These are phyloP conservation scores for Pterulicium gracile DNA, from an alignment of 1,284 basidiomycete genomes.

Conservation along the genomic window DNA sequence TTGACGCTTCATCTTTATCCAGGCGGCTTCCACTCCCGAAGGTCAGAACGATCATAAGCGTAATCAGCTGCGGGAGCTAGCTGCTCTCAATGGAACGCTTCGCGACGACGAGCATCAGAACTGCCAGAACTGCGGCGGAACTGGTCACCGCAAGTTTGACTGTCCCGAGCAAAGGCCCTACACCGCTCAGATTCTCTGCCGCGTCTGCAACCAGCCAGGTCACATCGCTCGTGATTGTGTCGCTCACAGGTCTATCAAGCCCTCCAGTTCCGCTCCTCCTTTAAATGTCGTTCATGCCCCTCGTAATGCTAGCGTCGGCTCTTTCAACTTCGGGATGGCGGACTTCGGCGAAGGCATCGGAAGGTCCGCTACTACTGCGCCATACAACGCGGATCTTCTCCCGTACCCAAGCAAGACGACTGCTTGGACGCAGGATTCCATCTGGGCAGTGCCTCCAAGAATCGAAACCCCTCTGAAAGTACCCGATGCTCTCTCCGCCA, in stretches of 20 bases:
- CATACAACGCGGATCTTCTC: not conserved
- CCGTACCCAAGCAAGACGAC: not conserved
- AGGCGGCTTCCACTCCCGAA: constrained; percentile 98
- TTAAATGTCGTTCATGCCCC: not conserved
- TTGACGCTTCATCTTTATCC: constrained; percentile 8
- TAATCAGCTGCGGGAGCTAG: constrained; percentile 96
- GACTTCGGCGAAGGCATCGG: not conserved
- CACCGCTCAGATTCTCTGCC: constrained; percentile 96
- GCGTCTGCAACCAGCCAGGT: constrained; percentile 87
- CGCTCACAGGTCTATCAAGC: not conserved
- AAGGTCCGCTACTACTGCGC: not conserved
- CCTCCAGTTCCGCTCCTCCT: not conserved
- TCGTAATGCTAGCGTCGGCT: not conserved
- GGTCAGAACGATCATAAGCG: constrained; percentile 99
- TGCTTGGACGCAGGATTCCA: constrained; percentile 1
- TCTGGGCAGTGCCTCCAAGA: not conserved
- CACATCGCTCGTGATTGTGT: constrained; percentile 93
- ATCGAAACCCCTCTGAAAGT: not conserved
- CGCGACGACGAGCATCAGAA: constrained; percentile 99
- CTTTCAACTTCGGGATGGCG: not conserved
- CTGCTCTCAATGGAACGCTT: constrained; percentile 95
- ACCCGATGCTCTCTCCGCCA: not conserved
- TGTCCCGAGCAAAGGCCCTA: constrained; percentile 95
- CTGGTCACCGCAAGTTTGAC: constrained; percentile 94
- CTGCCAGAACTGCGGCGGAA: constrained; percentile 95